Evolutionary conservation across 371 early-diverging fungal genomes (phyloP).

Genomic region (Circinella minor): DNA sequence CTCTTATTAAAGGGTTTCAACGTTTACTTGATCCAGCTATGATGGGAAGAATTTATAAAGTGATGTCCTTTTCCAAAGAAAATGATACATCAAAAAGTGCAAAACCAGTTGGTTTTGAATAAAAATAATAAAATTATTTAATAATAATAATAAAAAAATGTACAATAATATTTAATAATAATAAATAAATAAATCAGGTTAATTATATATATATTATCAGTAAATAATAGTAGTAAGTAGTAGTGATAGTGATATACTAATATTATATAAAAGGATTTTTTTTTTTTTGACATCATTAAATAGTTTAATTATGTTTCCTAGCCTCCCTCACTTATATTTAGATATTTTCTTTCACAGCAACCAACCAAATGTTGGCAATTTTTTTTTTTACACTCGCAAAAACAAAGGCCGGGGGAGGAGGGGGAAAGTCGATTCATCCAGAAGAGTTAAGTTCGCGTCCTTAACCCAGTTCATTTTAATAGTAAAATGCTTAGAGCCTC

Average conservation of each 20-base stretch:
- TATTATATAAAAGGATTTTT: too few species aligned
- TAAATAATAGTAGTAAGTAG: too few species aligned
- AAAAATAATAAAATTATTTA: neutral
- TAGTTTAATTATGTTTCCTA: too few species aligned
- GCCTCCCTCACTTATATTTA: too few species aligned
- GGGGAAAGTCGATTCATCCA: too few species aligned
- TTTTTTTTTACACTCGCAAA: neutral
- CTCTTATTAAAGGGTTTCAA: slow-evolving; percentile 72
- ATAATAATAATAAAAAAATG: neutral
- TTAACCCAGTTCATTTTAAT: neutral
- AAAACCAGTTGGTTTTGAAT: slow-evolving; percentile 24
- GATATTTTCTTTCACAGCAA: too few species aligned
- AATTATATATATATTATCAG: too few species aligned
- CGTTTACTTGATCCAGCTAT: slow-evolving; percentile 73
- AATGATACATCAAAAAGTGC: neutral
- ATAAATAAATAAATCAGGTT: neutral
- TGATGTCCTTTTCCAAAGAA: slow-evolving; percentile 68
- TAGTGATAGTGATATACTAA: too few species aligned
- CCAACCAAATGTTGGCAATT: neutral
- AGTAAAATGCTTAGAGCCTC: slow-evolving; percentile 9
- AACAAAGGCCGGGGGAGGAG: neutral
- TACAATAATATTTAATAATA: too few species aligned
- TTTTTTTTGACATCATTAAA: too few species aligned
- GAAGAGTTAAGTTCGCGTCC: slow-evolving; percentile 1
- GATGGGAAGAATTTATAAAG: slow-evolving; percentile 86